Conservation (phyloP, 2,329 filamentous ascomycete species). For the Talaromyces atroroseus region DNA sequence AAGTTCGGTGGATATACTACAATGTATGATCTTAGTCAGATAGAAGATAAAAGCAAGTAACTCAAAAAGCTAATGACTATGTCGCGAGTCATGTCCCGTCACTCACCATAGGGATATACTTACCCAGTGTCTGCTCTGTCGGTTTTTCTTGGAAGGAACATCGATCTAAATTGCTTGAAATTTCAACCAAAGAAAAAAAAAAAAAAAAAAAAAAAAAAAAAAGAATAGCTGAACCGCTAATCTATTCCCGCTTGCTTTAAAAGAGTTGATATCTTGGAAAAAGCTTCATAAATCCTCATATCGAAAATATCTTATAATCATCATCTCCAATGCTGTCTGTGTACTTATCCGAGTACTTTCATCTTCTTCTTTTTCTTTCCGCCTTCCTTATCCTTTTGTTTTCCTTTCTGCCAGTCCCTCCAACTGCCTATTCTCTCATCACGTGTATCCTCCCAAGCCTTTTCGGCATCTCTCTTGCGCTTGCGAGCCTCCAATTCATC, state of each 20-base stretch:
- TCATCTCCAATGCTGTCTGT: background rate
- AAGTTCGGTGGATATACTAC: slow-evolving; percentile 3
- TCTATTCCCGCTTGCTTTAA: background rate
- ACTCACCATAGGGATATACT: background rate
- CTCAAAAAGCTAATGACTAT: background rate
- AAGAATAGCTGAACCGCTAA: background rate
- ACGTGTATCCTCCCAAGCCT: slow-evolving; percentile 89
- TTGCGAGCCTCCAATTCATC: slow-evolving; percentile 76
- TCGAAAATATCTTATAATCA: background rate
- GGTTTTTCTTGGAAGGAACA: background rate
- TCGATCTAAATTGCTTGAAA: background rate
- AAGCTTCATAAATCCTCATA: background rate
- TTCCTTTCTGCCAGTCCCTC: slow-evolving; percentile 78
- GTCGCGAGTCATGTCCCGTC: background rate
- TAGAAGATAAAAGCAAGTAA: background rate
- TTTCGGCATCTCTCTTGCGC: slow-evolving; percentile 83
- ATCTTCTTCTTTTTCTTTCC: slow-evolving; percentile 57
- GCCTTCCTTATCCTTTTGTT: slow-evolving; percentile 49
- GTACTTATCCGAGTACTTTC: slow-evolving; percentile 42
- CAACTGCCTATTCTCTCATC: slow-evolving; percentile 91
- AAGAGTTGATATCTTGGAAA: background rate
- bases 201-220: too few species aligned
- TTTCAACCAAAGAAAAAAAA: too few species aligned
- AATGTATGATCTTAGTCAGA: slow-evolving; percentile 9
- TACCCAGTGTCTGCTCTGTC: too few species aligned